Base-by-base conservation (phyloP, 768 basidiomycete genomes). In the Hericium coralloides region DNA sequence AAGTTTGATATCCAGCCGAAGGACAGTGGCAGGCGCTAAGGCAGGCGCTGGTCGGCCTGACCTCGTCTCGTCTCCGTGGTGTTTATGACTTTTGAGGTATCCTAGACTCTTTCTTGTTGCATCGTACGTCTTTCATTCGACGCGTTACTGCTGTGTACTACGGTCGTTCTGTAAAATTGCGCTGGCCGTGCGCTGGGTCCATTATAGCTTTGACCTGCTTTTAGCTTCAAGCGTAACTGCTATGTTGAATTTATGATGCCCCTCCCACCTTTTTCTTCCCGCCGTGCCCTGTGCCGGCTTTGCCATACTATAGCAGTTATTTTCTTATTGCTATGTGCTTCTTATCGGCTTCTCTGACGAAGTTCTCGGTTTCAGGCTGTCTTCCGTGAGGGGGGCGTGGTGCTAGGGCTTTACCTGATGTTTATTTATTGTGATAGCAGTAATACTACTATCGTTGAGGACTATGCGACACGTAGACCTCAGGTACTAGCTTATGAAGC, bases 1-100 rank as follows among this genome's bases (percentile, higher is more conserved):
- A 82, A 80, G 36, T 90, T 88, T 64, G 86, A 91, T 49, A 59
- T 55, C 10, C 56, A 45, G 20, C 55, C 59, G 50, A 58, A 60
- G 22, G 55, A 53, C 49, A 57, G 57, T 38, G 3, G 56, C 22
- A 49, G 49, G 49, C 49, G 23, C 20, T 60, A 50, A 55, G 20
- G 6, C 38, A 9, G 20, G 18, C 17, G 49, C 17, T 38, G 31
- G 31, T 9, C 12, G 23, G 36, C 38, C 38, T n/a, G 26, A 31
- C 2, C 26, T 31, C 26, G 26, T 31, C 26, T 31, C 26, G 26
- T 31, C 26, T 31, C 26, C 26, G 26, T 25, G 31, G 39, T 25
- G 22, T 39, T 36, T 18, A 38, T 54, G n/a, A 52, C 43, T 36
- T 18, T 54, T 20, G 37, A 36, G 53, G n/a, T 22, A n/a, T 38